Evolutionary conservation across 345 rosid species (phyloP).

Genomic region (Hibiscus tridactylites): DNA sequence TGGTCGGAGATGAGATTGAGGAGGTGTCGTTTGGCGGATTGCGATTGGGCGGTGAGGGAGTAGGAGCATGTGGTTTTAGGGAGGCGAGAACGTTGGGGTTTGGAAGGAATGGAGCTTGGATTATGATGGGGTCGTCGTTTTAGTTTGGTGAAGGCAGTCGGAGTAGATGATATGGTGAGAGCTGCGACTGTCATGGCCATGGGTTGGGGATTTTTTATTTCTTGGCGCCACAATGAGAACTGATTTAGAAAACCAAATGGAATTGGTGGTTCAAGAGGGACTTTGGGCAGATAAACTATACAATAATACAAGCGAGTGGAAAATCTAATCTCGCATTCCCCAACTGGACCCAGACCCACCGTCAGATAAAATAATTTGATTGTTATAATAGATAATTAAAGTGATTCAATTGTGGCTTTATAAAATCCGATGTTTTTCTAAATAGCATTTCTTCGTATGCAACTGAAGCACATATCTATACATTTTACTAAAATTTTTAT

Average conservation of each 20-base stretch:
- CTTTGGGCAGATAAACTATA: background rate
- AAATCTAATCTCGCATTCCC: too few relatives aligned
- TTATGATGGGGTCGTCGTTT: background rate
- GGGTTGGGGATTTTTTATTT: background rate
- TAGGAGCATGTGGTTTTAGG: conserved; percentile 28
- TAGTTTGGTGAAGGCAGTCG: background rate
- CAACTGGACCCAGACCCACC: too few relatives aligned
- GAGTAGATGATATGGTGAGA: background rate
- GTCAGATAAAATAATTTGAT: too few relatives aligned
- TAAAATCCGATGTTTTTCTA: too few relatives aligned
- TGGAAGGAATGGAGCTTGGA: background rate
- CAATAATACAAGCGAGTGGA: too few relatives aligned
- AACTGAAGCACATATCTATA: too few relatives aligned
- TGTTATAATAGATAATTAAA: too few relatives aligned
- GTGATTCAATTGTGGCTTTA: too few relatives aligned
- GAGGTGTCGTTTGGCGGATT: conserved; percentile 47
- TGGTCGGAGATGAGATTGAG: conserved; percentile 70
- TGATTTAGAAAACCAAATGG: background rate
- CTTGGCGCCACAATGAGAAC: too few relatives aligned
- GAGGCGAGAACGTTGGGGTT: background rate
- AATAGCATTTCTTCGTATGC: too few relatives aligned
- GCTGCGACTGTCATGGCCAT: background rate
- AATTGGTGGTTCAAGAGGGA: background rate
- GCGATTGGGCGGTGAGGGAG: conserved; percentile 26
- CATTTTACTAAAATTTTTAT: too few relatives aligned